Evolutionary conservation across 2,329 filamentous ascomycete genomes (phyloP), one percentile per base, ranked within the genome.

Genomic region (Diaporthe amygdali): DNA sequence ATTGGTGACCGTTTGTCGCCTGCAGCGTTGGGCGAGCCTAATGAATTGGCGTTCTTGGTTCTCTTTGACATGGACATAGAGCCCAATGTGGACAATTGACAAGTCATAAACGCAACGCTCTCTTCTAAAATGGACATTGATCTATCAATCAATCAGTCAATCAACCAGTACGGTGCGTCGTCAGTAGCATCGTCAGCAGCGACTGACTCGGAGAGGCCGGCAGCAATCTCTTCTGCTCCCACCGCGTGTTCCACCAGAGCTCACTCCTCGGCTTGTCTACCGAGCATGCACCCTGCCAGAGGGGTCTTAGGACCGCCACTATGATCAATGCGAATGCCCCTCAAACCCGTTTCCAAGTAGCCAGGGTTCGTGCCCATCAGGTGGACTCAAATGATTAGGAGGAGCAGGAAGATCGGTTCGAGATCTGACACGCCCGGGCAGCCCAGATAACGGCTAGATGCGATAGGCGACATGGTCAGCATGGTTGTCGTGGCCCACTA

Each of bases 381-480:
- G 41, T 32, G 59, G 59, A n/a, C 41, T 63, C 41, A 47, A 63
- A 25, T 63, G 59, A 41, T 34, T 41, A 63, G 59, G 59, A 17
- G 20, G 44, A 49, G 59, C 41, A 64, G 44, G 14, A 59, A 47
- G 27, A 59, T 46, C 47, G 25, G 44, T 64, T 69, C 32, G 66
- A 69, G 66, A 72, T 68, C 64, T 69, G 71, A 68, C 64, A 68
- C 69, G 52, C 55, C 68, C 59, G 44, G 27, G 59, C 59, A 49
- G 44, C 59, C 25, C 30, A 64, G 30, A 64, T 49, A 64, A 64
- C 44, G 59, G 59, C 41, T 49, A 47, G 59, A 64, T 37, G 41
- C 30, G 41, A 64, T 64, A 34, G 41, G 59, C 59, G 59, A 47
- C 59, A 34, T 47, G 59, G 27, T 17, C 15, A 32, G 32, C 8